Evolutionary conservation across 306 rosid species (phyloP).

Genomic region (Lathyrus oleraceus): DNA sequence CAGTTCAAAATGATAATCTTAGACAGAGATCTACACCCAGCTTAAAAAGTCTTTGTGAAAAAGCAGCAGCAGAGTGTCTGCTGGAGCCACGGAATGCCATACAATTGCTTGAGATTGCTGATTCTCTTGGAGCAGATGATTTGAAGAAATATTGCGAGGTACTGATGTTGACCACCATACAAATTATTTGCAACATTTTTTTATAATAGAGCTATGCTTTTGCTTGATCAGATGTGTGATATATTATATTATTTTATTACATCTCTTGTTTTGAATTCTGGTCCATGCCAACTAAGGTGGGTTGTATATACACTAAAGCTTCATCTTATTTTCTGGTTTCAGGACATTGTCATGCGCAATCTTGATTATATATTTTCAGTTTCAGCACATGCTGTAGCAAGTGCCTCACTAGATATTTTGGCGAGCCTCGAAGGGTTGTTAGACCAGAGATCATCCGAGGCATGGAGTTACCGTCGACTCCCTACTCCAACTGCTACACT

Average conservation of each 20-base stretch:
- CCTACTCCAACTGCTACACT: conserved; percentile 92
- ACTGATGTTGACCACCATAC: conserved; percentile 25
- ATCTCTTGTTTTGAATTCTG: conserved; percentile 4
- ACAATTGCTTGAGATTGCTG: conserved; percentile 87
- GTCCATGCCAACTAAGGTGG: conserved; percentile 8
- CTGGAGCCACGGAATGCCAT: conserved; percentile 96
- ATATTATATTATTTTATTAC: not conserved
- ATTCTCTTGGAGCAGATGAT: conserved; percentile 77
- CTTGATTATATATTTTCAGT: conserved; percentile 75
- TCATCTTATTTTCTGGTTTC: conserved; percentile 38
- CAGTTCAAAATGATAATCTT: conserved; percentile 40
- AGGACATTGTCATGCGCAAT: conserved; percentile 88
- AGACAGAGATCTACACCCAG: conserved; percentile 58
- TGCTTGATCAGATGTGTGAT: conserved; percentile 15
- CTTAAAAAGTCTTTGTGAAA: conserved; percentile 86
- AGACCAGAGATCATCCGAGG: conserved; percentile 82
- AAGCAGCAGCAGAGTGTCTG: conserved; percentile 76
- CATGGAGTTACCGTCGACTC: conserved; percentile 83
- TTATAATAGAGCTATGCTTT: not conserved
- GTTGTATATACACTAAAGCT: conserved; percentile 33
- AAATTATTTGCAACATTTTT: not conserved
- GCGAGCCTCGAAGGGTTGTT: conserved; percentile 73
- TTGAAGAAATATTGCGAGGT: conserved; percentile 90
- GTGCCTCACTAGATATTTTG: conserved; percentile 67
- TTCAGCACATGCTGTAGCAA: conserved; percentile 69